Conservation (phyloP, 2,329 filamentous ascomycete genomes). For the Ophiostoma sp. region DNA sequence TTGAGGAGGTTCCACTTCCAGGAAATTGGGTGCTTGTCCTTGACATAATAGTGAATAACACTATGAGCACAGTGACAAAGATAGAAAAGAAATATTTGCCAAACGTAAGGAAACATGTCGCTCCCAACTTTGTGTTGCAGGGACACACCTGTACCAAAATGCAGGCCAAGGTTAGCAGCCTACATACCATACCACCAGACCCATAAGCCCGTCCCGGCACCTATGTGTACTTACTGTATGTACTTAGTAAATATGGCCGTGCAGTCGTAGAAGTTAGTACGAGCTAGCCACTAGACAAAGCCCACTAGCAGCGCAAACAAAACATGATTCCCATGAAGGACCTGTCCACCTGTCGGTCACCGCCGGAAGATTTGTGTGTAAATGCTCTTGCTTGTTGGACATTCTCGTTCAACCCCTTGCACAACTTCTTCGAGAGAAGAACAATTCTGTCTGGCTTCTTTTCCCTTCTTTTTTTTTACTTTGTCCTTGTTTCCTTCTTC, state of each 20-base stretch:
- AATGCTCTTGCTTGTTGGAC: slow-evolving; percentile 4
- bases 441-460: neutral
- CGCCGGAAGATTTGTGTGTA: slow-evolving; percentile 15
- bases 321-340: slow-evolving; percentile 18
- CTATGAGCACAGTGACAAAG: slow-evolving; percentile 8
- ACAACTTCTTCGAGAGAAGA: neutral
- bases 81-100: neutral
- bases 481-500: neutral
- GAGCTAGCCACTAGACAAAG: slow-evolving; percentile 6
- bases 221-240: neutral
- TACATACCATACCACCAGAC: slow-evolving; percentile 11
- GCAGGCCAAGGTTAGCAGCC: slow-evolving; percentile 4
- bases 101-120: neutral
- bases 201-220: slow-evolving; percentile 23
- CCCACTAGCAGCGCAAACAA: slow-evolving; percentile 2
- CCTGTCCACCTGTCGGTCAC: slow-evolving; percentile 20
- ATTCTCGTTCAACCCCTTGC: neutral
- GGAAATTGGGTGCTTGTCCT: slow-evolving; percentile 30
- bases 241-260: neutral
- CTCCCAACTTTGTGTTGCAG: slow-evolving; percentile 18
- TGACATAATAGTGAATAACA: slow-evolving; percentile 19
- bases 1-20: slow-evolving; percentile 32
- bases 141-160: neutral
- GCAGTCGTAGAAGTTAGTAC: neutral
- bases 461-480: neutral